Evolutionary conservation across 441 rosid species (phyloP), one percentile per base, ranked within the genome.

Genomic region (Euphorbia schlechtendalii): DNA sequence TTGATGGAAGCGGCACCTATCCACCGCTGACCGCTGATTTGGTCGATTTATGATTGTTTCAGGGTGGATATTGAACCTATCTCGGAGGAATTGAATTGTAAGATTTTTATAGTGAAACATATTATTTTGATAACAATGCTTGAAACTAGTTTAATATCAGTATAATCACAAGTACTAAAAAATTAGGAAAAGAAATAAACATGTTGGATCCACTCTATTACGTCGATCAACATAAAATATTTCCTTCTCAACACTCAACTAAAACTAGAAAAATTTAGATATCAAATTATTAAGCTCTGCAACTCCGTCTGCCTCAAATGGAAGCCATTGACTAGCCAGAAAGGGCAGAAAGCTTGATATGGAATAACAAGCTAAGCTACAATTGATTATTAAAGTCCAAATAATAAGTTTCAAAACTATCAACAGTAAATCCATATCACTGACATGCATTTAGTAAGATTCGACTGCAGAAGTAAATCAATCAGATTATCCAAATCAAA

Each of bases 401-500:
- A 38, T 38, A 38, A 4, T 38, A 38, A 45, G n/a, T 45, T 0
- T 14, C n/a, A 45, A 14, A 45, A 45, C 2, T 2, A 45, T 13
- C 1, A 45, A 45, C 17, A 45, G 14, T 45, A 27, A 48, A 36
- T 32, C 61, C n/a, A 32, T 24, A 25, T 56, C 60, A 30, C 30
- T 0, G 17, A n/a, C 41, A n/a, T 56, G 17, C 40, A 30, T 6
- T 30, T 4, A 8, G 38, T 8, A 30, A 56, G 1, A 14, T 56
- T 56, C 17, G 21, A 15, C 8, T 24, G 36, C 34, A 28, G 8
- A 55, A 17, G 15, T 24, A 27, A 14, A 55, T 27, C 8, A 55
- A 24, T 13, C 59, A 55, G 25, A 56, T n/a, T 56, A 10, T 56
- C 60, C 60, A 38, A 60, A 60, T 18, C 14, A 36, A 36, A 59